phyloP scores from a whole-genome alignment of 805 yeast genomes.

The Pichia nanzhaoensis region DNA sequence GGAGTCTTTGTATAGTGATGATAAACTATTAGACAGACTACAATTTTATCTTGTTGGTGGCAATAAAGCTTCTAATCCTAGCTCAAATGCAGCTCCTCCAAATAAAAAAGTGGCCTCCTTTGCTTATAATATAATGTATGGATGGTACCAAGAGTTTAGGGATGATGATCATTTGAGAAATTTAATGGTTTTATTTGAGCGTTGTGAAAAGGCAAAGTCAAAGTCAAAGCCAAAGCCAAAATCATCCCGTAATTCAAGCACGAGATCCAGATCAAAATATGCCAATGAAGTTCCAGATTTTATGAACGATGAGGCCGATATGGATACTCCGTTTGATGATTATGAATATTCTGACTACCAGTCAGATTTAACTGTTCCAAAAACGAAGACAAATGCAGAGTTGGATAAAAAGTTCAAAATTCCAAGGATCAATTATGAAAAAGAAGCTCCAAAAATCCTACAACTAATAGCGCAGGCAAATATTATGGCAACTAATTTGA shows the following conservation, averaged over 20 bases:
- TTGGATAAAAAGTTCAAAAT: slow-evolving; percentile 48
- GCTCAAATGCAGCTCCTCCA: slow-evolving; percentile 1
- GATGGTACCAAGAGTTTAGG: slow-evolving; percentile 60
- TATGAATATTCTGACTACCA: slow-evolving; percentile 18
- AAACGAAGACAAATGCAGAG: slow-evolving; percentile 27
- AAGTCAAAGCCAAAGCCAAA: slow-evolving; percentile 1
- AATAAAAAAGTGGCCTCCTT: slow-evolving; percentile 17
- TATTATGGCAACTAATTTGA: slow-evolving; percentile 62
- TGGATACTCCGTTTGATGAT: slow-evolving; percentile 30
- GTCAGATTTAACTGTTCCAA: not conserved
- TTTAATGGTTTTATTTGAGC: slow-evolving; percentile 39
- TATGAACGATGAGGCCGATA: slow-evolving; percentile 48
- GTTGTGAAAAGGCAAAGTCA: slow-evolving; percentile 1
- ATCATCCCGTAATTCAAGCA: no score
- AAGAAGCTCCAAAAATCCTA: slow-evolving; percentile 69
- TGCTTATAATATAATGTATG: slow-evolving; percentile 44
- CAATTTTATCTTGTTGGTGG: slow-evolving; percentile 38
- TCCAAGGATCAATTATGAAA: slow-evolving; percentile 60
- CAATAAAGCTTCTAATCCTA: not conserved
- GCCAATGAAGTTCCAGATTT: slow-evolving; percentile 31
- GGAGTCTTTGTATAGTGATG: slow-evolving; percentile 56
- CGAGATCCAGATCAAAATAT: slow-evolving; percentile 4
- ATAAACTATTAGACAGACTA: slow-evolving; percentile 58
- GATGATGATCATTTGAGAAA: slow-evolving; percentile 44
- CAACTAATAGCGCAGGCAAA: slow-evolving; percentile 67